Conservation (phyloP, 139 green algal species). For the Tetratostichococcus sp. region DNA sequence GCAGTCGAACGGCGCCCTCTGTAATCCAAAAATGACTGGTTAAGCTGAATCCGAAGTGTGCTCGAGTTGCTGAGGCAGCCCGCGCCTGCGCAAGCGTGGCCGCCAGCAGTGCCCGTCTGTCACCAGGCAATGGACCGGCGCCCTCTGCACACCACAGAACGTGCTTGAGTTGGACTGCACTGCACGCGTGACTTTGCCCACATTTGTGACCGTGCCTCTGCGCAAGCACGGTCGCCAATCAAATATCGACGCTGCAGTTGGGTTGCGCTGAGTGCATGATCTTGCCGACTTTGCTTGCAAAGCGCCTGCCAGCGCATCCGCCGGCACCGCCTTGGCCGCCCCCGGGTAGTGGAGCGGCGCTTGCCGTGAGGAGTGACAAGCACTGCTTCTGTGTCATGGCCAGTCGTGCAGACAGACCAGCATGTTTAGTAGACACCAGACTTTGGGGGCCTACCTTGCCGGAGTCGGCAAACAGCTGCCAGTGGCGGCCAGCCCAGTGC, state of each 20-base stretch:
- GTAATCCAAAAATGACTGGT: slow-evolving; percentile 4
- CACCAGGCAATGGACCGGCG: slow-evolving; percentile 78
- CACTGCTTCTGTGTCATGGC: too few relatives aligned
- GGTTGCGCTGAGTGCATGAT: too few relatives aligned
- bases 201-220: not conserved
- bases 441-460: slow-evolving; percentile 48
- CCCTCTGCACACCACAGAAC: slow-evolving; percentile 21
- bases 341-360: too few relatives aligned
- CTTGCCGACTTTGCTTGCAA: too few relatives aligned
- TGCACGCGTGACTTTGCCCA: not conserved
- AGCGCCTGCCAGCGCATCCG: slow-evolving; percentile 21
- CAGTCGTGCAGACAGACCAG: too few relatives aligned
- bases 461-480: slow-evolving; percentile 71
- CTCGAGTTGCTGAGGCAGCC: not conserved
- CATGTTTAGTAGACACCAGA: not conserved
- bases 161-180: too few relatives aligned
- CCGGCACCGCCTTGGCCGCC: slow-evolving; percentile 45
- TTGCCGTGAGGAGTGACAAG: too few relatives aligned
- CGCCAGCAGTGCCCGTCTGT: slow-evolving; percentile 44
- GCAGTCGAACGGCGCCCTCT: slow-evolving; percentile 67
- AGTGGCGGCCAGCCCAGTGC: slow-evolving; percentile 48
- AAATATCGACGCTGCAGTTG: too few relatives aligned
- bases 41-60: not conserved
- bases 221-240: too few relatives aligned
- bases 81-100: slow-evolving; percentile 3